Evolutionary conservation across 495 filamentous ascomycete species (phyloP), one percentile per base, ranked within the genome.

Genomic region (Tricharina praecox): DNA sequence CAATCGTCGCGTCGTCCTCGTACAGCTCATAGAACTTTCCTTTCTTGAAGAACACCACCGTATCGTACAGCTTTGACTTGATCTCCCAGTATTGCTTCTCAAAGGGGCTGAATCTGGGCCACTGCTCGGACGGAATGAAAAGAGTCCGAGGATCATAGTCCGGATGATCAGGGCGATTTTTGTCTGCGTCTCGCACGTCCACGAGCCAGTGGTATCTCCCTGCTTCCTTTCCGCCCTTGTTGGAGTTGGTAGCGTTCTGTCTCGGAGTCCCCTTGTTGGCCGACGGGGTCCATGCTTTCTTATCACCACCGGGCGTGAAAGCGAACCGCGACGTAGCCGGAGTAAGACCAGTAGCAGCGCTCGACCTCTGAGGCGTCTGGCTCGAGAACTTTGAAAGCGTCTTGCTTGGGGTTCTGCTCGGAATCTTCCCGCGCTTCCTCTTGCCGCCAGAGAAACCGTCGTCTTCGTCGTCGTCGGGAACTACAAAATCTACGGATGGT

Each of bases 41-140:
- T 21, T 99, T 99, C 66, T 94, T 96, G 72, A 99, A 99, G 67
- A 99, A 99, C 11, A 99, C 90, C 18, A 99, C 79, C 0, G 86
- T 96, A 50, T 94, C 85, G 82, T 82, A 94, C 53, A 88, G 83
- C 43, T 93, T 94, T 64, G 85, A 82, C 69, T 99, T 99, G 63
- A 99, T 96, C 58, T 94, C 87, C 90, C 90, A 99, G 64, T 96
- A 99, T 55, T 99, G 90, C 62, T 85, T 90, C 66, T 99, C 90
- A 50, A 99, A 99, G 0, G 88, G 72, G 0, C 85, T 85, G 60
- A 99, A 94, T 2, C 79, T 74, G 0, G 62, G 64, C 74, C 75
- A 85, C 7, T 85, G 84, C 3, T 68, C 37, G 0, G 80, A 78
- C 13, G 92, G 92, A 36, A 99, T 79, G 62, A 82, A 90, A 16